Evolutionary conservation across 2,329 filamentous ascomycete species (phyloP).

Genomic region (Didymella sp.): DNA sequence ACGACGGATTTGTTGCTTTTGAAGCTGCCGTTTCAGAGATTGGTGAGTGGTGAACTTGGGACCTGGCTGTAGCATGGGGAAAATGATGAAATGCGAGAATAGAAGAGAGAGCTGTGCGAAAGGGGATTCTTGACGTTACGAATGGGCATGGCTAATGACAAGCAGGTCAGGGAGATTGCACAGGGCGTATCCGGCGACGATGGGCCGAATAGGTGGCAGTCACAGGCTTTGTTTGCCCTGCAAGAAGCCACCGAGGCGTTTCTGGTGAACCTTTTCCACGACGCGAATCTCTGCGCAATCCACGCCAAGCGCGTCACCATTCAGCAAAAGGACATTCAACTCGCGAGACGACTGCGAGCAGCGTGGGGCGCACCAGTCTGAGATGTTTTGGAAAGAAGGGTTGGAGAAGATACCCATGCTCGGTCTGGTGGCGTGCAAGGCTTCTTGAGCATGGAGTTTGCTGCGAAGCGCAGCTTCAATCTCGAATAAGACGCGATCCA

Average conservation of each 20-base stretch:
- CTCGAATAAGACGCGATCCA: background rate
- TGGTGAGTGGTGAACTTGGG: conserved; percentile 60
- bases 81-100: too few relatives aligned
- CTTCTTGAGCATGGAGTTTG: background rate
- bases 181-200: conserved; percentile 65
- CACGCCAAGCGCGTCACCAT: conserved; percentile 99
- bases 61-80: background rate
- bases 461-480: background rate
- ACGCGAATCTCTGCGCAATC: conserved; percentile 98
- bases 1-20: conserved; percentile 94
- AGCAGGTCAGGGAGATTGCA: conserved; percentile 70
- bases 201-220: conserved; percentile 83
- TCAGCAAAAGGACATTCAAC: conserved; percentile 96
- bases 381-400: background rate
- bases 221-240: conserved; percentile 93
- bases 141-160: background rate
- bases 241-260: conserved; percentile 99
- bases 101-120: too few relatives aligned
- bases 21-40: conserved; percentile 96
- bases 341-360: conserved; percentile 92
- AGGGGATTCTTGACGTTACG: background rate
- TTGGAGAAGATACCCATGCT: background rate
- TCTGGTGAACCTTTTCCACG: conserved; percentile 96
- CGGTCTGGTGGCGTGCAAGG: background rate
- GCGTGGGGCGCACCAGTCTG: conserved; percentile 57